Evolutionary conservation across 805 yeast genomes (phyloP), one percentile per base, ranked within the genome.

Genomic region (Saturnispora saitoi): DNA sequence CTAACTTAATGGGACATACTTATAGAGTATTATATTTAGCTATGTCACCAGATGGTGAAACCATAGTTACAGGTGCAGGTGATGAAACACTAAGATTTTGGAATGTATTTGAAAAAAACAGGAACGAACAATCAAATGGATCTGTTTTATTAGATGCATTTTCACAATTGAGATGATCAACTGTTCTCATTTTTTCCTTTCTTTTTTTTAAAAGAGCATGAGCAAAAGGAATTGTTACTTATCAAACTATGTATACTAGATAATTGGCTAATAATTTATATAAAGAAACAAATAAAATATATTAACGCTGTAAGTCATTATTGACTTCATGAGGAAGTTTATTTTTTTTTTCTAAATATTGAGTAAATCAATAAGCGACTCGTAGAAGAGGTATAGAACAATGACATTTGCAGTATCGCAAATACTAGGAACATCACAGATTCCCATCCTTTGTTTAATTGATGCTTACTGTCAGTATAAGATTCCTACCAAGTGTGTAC

Each of bases 1-100:
- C 96, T 0, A 86, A 90, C 20, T 75, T 93, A 48, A 87, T 95
- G 12, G 99, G 98, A 0, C 99, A 93, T 62, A 87, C 96, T 1
- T 87, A 84, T 61, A 74, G 99, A 53, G 98, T 93, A 11, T 70
- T 93, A 44, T 93, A 93, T 63, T 70, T 93, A 56, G 79, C 96
- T 4, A 72, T 91, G 68, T 85, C 95, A 17, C 96, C 97, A 0
- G 98, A 93, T 67, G 99, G 99, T 0, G 89, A 87, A 53, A 89
- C 97, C 0, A 84, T 93, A 12, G 99, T 91, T 2, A 90, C 99
- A 0, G 99, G 99, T 2, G 97, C 99, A 1, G 99, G 98, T 4
- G 99, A 93, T 67, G 99, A 93, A 65, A 93, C 99, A 0, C 69
- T 93, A 49, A 67, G 99, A 54, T 87, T 93, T 62, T 93, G 99